Conservation (phyloP, 2,329 filamentous ascomycete genomes). For the Nemania sp. region DNA sequence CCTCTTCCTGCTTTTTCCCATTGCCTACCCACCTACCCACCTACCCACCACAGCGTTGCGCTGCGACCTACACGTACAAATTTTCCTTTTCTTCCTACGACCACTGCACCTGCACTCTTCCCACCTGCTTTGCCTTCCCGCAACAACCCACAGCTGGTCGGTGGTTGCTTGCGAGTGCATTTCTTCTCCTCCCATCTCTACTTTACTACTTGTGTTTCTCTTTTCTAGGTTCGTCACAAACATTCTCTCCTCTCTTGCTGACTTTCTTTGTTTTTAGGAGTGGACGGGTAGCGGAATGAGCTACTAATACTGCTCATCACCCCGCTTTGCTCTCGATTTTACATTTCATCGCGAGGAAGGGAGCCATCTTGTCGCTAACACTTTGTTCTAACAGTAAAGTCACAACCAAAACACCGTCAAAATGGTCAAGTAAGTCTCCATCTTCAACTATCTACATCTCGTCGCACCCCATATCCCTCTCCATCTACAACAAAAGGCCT, state of each 20-base stretch:
- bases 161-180: constrained; percentile 50
- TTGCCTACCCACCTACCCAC: background rate
- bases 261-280: constrained; percentile 1
- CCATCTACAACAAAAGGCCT: background rate
- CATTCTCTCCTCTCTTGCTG: constrained; percentile 3
- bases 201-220: constrained; percentile 35
- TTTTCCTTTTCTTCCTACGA: constrained; percentile 35
- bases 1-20: constrained; percentile 25
- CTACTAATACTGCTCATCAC: constrained; percentile 22
- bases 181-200: constrained; percentile 26
- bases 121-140: constrained; percentile 39
- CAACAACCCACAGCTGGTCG: constrained; percentile 49
- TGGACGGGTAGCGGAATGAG: constrained; percentile 4
- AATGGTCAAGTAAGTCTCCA: constrained; percentile 93
- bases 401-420: constrained; percentile 80
- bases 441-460: background rate
- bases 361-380: constrained; percentile 30
- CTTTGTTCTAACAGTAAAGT: constrained; percentile 52
- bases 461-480: constrained; percentile 2
- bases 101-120: constrained; percentile 38
- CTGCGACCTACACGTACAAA: constrained; percentile 36
- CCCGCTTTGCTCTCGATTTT: constrained; percentile 33
- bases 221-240: constrained; percentile 40
- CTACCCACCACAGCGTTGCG: background rate
- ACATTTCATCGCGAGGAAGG: constrained; percentile 7